Conservation (phyloP, 2,329 filamentous ascomycete species). For the Cryphonectria radicalis region DNA sequence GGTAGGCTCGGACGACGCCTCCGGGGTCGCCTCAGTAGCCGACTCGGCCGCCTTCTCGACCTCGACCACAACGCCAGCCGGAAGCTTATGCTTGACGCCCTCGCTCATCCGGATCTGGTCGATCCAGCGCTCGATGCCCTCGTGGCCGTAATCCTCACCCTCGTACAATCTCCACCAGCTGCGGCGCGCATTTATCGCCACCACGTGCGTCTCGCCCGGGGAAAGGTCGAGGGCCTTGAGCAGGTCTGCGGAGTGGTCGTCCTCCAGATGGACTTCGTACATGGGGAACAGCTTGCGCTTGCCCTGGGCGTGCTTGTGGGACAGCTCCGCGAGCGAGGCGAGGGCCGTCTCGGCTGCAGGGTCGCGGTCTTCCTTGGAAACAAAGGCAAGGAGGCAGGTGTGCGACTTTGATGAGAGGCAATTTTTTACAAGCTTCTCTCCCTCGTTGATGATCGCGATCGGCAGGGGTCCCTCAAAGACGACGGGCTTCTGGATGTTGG, state of each 20-base stretch:
- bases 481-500: slow-evolving; percentile 50
- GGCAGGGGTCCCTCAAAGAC: slow-evolving; percentile 62
- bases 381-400: slow-evolving; percentile 81
- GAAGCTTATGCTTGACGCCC: slow-evolving; percentile 76
- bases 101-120: slow-evolving; percentile 92
- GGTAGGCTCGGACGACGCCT: slow-evolving; percentile 42
- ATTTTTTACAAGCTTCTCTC: slow-evolving; percentile 66
- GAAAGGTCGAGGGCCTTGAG: slow-evolving; percentile 66
- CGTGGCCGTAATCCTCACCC: slow-evolving; percentile 58
- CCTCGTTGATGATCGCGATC: slow-evolving; percentile 67
- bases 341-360: slow-evolving; percentile 62
- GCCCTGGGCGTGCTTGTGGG: slow-evolving; percentile 72
- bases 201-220: slow-evolving; percentile 64
- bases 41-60: slow-evolving; percentile 42
- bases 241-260: slow-evolving; percentile 59
- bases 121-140: slow-evolving; percentile 80
- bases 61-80: slow-evolving; percentile 57
- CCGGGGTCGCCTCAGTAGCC: slow-evolving; percentile 48
- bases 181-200: slow-evolving; percentile 84
- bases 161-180: slow-evolving; percentile 83
- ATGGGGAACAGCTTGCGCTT: slow-evolving; percentile 80
- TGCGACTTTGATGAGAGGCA: slow-evolving; percentile 78
- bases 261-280: slow-evolving; percentile 70
- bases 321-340: slow-evolving; percentile 70
- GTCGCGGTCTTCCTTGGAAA: slow-evolving; percentile 56